Percentiles rank a stretch among this genome's conserved stretches.
These are phyloP conservation scores for Scutellaria minor DNA, from an alignment of 257 asterid genomes.

Conservation along the genomic window DNA sequence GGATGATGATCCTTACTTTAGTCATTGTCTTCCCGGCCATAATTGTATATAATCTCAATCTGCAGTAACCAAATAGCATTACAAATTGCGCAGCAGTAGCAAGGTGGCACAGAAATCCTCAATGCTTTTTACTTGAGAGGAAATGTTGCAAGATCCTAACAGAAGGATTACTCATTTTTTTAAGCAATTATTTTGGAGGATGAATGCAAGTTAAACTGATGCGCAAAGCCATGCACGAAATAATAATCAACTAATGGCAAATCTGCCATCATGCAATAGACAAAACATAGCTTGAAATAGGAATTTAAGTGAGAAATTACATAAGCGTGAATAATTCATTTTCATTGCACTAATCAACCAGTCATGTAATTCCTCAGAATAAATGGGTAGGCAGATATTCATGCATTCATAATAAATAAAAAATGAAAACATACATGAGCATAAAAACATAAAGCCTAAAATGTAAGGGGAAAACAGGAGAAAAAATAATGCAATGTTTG, in stretches of 20 bases:
- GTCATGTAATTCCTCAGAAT: not conserved
- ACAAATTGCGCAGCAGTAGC: slow-evolving; percentile 13
- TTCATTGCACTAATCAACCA: not conserved
- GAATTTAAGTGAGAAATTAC: not conserved
- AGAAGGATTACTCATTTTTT: slow-evolving; percentile 3
- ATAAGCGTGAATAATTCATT: not conserved
- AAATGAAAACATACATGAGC: slow-evolving; percentile 4
- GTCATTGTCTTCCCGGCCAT: slow-evolving; percentile 74
- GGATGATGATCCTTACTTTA: slow-evolving; percentile 41
- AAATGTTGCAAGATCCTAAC: not conserved
- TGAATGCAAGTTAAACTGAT: not conserved
- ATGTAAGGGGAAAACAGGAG: not conserved
- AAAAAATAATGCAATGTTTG: not conserved
- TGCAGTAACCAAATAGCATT: slow-evolving; percentile 41
- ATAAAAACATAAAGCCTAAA: not conserved
- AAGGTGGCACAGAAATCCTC: not conserved
- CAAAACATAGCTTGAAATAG: not conserved
- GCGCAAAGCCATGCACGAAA: slow-evolving; percentile 16
- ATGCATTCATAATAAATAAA: not conserved
- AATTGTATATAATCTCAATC: slow-evolving; percentile 87
- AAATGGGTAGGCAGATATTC: not conserved
- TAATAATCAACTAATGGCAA: slow-evolving; percentile 9
- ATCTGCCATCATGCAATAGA: not conserved
- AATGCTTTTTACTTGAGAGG: not conserved
- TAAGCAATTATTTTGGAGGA: not conserved